These are phyloP conservation scores for Phytopythium mirpurense DNA, from an alignment of 352 stramenopile species.

Conservation along the genomic window DNA sequence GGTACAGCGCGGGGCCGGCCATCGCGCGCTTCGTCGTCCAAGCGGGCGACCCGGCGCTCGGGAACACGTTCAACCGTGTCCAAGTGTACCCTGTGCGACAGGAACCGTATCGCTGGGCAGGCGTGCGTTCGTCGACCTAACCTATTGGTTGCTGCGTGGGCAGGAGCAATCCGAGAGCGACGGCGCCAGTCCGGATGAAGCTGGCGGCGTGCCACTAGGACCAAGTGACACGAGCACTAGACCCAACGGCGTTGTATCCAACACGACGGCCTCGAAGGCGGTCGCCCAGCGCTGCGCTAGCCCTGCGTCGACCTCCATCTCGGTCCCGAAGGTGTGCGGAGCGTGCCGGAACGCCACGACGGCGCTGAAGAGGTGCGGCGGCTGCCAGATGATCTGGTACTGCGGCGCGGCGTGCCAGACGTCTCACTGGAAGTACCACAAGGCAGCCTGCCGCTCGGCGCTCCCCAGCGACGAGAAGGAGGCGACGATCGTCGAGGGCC, in stretches of 20 bases:
- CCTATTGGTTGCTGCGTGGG: not conserved
- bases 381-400: conserved; percentile 76
- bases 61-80: conserved; percentile 63
- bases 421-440: conserved; percentile 83
- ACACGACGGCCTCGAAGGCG: conserved; percentile 16
- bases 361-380: conserved; percentile 64
- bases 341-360: conserved; percentile 43
- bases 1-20: conserved; percentile 62
- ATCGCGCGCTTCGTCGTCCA: conserved; percentile 74
- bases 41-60: conserved; percentile 45
- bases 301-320: conserved; percentile 18
- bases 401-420: conserved; percentile 65
- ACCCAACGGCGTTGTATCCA: conserved; percentile 2
- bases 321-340: conserved; percentile 47
- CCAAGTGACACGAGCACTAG: conserved; percentile 12
- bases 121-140: not conserved
- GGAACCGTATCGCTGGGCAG: not conserved
- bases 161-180: conserved; percentile 34
- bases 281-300: conserved; percentile 24
- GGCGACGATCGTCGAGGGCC: conserved; percentile 29
- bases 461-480: conserved; percentile 35
- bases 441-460: conserved; percentile 39
- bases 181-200: conserved; percentile 12
- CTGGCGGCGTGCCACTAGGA: conserved; percentile 5
- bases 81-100: conserved; percentile 62